Conservation (phyloP, 2,329 filamentous ascomycete genomes). For the Didymella exigua region DNA sequence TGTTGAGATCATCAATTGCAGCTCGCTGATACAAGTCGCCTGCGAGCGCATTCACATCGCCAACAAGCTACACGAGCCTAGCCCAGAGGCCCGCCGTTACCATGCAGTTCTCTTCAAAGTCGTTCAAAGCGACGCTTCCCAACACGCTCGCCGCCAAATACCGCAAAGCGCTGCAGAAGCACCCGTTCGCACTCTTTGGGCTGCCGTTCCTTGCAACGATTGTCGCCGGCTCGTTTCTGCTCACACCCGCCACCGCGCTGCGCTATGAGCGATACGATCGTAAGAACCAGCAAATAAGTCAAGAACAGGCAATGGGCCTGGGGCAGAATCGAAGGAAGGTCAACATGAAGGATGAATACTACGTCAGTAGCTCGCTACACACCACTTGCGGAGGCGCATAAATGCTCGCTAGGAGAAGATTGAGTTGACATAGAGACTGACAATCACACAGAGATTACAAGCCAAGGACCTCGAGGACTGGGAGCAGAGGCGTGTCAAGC, state of each 20-base stretch:
- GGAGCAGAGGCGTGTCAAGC: conserved; percentile 94
- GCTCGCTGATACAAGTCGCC: not conserved
- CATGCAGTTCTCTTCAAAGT: conserved; percentile 59
- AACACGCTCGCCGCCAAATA: conserved; percentile 77
- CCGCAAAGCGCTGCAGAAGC: conserved; percentile 73
- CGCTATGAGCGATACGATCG: conserved; percentile 93
- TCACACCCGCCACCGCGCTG: conserved; percentile 91
- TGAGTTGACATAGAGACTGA: conserved; percentile 17
- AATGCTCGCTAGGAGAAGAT: not conserved
- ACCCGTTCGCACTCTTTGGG: conserved; percentile 91
- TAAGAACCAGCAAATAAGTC: conserved; percentile 81
- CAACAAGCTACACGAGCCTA: not conserved
- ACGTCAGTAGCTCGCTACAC: conserved; percentile 61
- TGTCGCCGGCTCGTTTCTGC: conserved; percentile 87
- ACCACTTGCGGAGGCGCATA: not conserved
- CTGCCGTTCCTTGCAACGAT: conserved; percentile 91
- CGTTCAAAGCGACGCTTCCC: conserved; percentile 61
- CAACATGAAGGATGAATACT: conserved; percentile 85
- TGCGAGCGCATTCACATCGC: not conserved
- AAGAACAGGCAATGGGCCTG: conserved; percentile 85
- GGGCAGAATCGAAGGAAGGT: conserved; percentile 73
- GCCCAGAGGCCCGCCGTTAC: conserved; percentile 1
- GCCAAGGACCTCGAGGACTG: conserved; percentile 93
- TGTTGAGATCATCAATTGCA: conserved; percentile 8
- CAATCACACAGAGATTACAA: conserved; percentile 67